Evolutionary conservation across 352 stramenopile species (phyloP), one percentile per base, ranked within the genome.

Genomic region (Globisporangium canariense): DNA sequence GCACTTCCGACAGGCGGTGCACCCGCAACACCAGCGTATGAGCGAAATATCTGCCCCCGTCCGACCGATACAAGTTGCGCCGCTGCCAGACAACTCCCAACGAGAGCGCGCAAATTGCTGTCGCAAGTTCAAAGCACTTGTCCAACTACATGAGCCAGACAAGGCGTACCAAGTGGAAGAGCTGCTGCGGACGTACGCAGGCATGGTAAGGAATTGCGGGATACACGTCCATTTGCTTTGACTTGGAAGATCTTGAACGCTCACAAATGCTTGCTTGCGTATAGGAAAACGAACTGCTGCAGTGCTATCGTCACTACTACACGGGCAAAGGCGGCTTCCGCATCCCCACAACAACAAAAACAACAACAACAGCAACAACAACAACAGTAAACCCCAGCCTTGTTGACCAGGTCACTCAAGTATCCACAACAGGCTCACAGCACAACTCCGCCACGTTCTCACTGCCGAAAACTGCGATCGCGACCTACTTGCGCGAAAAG

Each of bases 281-380:
- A 1, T 30, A 76, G 75, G 81, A 90, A 20, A 73, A 71, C n/a
- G 81, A 90, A 49, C 67, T 89, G 30, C 49, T 89, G 49, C 76
- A 83, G 62, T 88, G 79, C 66, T 89, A 88, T 62, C 81, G 81
- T 45, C 79, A 86, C 57, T 86, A 79, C 58, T 89, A 88, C 74
- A 74, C 77, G 0, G 70, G 76, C 62, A 72, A 70, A 50, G 69
- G 70, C 11, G 70, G 74, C 54, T 84, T 89, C 47, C 65, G 70
- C n/a, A 62, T 89, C 40, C 20, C 36, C 32, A n/a, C 58, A 57
- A 2, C 41, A 36, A 66, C 62, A 62, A 69, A 30, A 79, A 64
- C 50, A 55, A 51, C n/a, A 52, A 18, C 20, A 36, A 2, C 46
- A 4, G 9, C 20, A 10, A 64, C 50, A 55, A 51, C n/a, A 52